Evolutionary conservation across 768 basidiomycete genomes (phyloP).

Genomic region (Lentinula guzmanii): DNA sequence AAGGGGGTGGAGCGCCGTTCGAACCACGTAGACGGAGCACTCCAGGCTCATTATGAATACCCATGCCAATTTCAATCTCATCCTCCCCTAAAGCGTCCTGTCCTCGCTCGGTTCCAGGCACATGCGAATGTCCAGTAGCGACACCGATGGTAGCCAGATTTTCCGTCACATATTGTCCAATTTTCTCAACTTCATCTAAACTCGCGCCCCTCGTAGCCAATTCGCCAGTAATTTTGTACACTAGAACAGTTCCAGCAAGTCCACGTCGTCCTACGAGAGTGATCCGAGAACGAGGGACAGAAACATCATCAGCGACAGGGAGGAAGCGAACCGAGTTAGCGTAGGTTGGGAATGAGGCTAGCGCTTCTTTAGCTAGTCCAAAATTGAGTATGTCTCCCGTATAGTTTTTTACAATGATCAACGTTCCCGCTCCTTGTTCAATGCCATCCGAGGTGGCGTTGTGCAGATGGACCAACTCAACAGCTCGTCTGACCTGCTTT

Average conservation of each 20-base stretch:
- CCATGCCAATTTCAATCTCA: slow-evolving; percentile 87
- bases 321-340: slow-evolving; percentile 67
- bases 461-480: slow-evolving; percentile 63
- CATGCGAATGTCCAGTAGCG: slow-evolving; percentile 86
- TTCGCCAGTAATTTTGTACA: slow-evolving; percentile 90
- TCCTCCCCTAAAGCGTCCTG: slow-evolving; percentile 47
- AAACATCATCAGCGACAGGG: slow-evolving; percentile 86
- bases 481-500: slow-evolving; percentile 73
- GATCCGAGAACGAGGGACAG: slow-evolving; percentile 76
- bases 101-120: slow-evolving; percentile 67
- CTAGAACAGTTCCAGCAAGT: slow-evolving; percentile 73
- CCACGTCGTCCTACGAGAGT: slow-evolving; percentile 83
- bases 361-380: slow-evolving; percentile 83
- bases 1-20: slow-evolving; percentile 54
- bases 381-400: slow-evolving; percentile 91
- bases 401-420: slow-evolving; percentile 73
- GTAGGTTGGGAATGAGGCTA: slow-evolving; percentile 67
- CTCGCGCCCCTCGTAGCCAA: slow-evolving; percentile 60
- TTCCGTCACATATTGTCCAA: slow-evolving; percentile 62
- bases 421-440: slow-evolving; percentile 38
- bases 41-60: slow-evolving; percentile 89
- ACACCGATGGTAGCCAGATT: slow-evolving; percentile 79
- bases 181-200: slow-evolving; percentile 61
- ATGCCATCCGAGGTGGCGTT: slow-evolving; percentile 52
- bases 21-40: slow-evolving; percentile 38